Evolutionary conservation across 2,329 filamentous ascomycete genomes (phyloP).

Genomic region (Fusarium aywerte): DNA sequence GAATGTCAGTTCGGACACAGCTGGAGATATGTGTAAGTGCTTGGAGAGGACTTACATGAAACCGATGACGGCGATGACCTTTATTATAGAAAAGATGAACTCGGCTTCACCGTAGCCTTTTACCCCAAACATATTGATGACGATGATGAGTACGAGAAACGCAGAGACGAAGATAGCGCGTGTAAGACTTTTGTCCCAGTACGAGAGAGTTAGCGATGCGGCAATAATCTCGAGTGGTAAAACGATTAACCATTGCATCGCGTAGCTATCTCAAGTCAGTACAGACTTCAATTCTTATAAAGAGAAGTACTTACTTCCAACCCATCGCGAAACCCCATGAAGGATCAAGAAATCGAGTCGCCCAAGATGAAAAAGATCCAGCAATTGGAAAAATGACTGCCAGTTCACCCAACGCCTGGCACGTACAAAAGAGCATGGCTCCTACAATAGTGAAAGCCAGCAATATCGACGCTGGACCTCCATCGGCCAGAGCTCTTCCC

Average conservation of each 20-base stretch:
- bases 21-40: conserved; percentile 43
- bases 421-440: conserved; percentile 89
- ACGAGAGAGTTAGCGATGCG: conserved; percentile 84
- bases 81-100: conserved; percentile 87
- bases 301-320: conserved; percentile 74
- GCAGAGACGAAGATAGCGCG: conserved; percentile 83
- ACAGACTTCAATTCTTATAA: background rate
- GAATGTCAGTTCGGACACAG: conserved; percentile 9
- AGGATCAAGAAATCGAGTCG: conserved; percentile 90
- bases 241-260: conserved; percentile 86
- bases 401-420: conserved; percentile 91
- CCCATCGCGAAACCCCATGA: conserved; percentile 97
- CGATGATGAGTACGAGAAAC: conserved; percentile 79
- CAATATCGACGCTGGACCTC: conserved; percentile 81
- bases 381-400: conserved; percentile 91
- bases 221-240: conserved; percentile 88
- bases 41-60: conserved; percentile 73
- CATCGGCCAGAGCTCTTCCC: conserved; percentile 73
- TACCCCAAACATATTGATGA: conserved; percentile 89
- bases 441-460: conserved; percentile 84
- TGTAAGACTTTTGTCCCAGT: conserved; percentile 75
- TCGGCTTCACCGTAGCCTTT: conserved; percentile 91
- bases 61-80: conserved; percentile 85
- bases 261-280: conserved; percentile 67
- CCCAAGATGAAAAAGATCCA: conserved; percentile 91